phyloP scores from a whole-genome alignment of 768 basidiomycete genomes.

The Dentipellis sp. region DNA sequence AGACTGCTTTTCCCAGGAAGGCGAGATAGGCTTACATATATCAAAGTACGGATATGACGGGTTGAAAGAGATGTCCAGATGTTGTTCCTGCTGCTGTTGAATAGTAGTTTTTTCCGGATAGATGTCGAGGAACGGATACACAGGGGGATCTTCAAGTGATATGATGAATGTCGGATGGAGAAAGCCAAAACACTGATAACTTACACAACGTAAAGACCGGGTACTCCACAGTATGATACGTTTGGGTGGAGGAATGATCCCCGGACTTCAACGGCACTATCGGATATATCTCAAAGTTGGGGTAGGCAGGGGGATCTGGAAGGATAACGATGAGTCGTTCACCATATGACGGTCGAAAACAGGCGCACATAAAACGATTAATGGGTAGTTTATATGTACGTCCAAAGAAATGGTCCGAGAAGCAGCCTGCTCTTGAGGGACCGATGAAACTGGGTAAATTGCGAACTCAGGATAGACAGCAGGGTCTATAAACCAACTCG shows the following conservation, averaged over 20 bases:
- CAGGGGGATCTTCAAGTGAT: not conserved
- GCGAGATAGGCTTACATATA: slow-evolving; percentile 1
- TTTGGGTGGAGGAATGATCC: not conserved
- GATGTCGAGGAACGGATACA: not conserved
- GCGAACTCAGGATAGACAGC: slow-evolving; percentile 25
- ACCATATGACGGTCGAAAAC: not conserved
- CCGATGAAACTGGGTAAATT: slow-evolving; percentile 19
- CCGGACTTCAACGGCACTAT: not conserved
- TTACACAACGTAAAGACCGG: not conserved
- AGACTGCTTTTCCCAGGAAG: not conserved
- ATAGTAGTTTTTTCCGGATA: slow-evolving; percentile 6
- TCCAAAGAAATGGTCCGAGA: not conserved
- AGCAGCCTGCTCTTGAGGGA: not conserved
- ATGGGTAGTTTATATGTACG: slow-evolving; percentile 3
- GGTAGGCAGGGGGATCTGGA: slow-evolving; percentile 8
- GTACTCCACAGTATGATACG: not conserved
- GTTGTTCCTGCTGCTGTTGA: not conserved
- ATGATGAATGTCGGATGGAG: not conserved
- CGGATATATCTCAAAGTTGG: slow-evolving; percentile 7
- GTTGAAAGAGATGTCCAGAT: not conserved
- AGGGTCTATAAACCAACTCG: slow-evolving; percentile 24
- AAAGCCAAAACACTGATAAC: not conserved
- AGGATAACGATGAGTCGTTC: not conserved
- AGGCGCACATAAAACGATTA: slow-evolving; percentile 5
- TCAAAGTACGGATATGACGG: slow-evolving; percentile 1